These are phyloP conservation scores for Acer saccharum DNA, from an alignment of 345 rosid species.

Conservation along the genomic window DNA sequence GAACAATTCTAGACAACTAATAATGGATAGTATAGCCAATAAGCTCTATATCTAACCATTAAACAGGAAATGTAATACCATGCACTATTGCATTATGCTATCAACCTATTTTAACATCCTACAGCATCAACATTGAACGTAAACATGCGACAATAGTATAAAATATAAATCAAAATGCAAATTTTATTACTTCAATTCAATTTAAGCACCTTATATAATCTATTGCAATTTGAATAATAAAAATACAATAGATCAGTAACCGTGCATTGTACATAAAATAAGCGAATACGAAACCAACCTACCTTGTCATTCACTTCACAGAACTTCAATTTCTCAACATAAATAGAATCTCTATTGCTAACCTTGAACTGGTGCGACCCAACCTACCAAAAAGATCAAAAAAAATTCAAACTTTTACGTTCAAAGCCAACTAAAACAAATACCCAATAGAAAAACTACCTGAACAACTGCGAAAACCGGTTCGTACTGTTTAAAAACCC, in stretches of 20 bases:
- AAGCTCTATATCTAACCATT: background rate
- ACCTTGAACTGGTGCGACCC: constrained; percentile 97
- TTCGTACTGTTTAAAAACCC: constrained; percentile 66
- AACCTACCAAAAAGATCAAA: constrained; percentile 44
- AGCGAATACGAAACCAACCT: background rate
- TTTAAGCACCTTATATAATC: background rate
- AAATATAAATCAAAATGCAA: background rate
- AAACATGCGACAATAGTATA: background rate
- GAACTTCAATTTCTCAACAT: constrained; percentile 80
- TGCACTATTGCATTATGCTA: background rate
- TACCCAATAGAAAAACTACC: constrained; percentile 38
- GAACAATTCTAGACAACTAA: background rate
- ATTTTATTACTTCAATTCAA: background rate
- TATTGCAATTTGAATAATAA: background rate
- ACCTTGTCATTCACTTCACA: constrained; percentile 97
- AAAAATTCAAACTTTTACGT: background rate
- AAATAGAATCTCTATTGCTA: constrained; percentile 86
- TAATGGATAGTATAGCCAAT: background rate
- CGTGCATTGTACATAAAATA: too few species aligned
- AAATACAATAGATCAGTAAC: too few species aligned
- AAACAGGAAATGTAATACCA: background rate
- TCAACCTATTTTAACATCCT: too few species aligned
- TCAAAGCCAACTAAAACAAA: background rate
- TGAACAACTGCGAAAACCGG: constrained; percentile 91
- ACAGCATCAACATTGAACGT: background rate